Conservation (phyloP, 2,329 filamentous ascomycete genomes). For the Aspergillus ochraceoroseus region DNA sequence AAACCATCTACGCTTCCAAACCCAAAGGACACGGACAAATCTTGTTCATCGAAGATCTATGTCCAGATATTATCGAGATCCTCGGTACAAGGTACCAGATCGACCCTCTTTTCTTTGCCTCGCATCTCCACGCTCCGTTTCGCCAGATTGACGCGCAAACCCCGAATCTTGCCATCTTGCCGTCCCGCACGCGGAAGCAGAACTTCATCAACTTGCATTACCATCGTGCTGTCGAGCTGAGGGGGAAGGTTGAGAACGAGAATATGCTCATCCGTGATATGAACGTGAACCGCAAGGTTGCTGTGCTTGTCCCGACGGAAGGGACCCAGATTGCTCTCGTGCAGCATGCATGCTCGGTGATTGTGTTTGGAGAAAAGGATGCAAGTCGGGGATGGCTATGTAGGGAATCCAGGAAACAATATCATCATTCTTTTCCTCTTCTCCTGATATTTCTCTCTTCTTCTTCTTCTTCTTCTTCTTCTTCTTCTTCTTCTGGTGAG, state of each 20-base stretch:
- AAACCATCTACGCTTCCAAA: background rate
- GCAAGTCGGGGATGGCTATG: constrained; percentile 1
- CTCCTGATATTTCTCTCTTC: background rate
- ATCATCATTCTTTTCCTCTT: too few species aligned
- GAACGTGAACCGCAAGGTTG: constrained; percentile 6
- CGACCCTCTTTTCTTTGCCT: constrained; percentile 5
- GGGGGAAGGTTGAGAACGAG: constrained; percentile 2
- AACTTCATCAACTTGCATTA: constrained; percentile 10
- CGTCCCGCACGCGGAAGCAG: constrained; percentile 2
- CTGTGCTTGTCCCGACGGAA: constrained; percentile 1
- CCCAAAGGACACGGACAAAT: background rate
- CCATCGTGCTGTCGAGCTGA: constrained; percentile 2
- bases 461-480: too few species aligned
- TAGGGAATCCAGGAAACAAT: too few species aligned
- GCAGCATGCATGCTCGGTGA: constrained; percentile 7
- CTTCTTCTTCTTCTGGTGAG: too few species aligned
- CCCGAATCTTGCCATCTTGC: constrained; percentile 6
- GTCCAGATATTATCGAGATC: constrained; percentile 1
- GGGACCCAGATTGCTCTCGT: constrained; percentile 2
- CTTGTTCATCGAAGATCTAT: constrained; percentile 5
- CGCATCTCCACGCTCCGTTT: constrained; percentile 5
- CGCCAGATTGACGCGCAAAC: constrained; percentile 1
- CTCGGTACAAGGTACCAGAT: background rate
- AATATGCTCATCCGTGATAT: constrained; percentile 2
- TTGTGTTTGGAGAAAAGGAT: background rate